These are phyloP conservation scores for Phytophthora chlamydospora DNA, from an alignment of 352 stramenopile genomes.

Conservation along the genomic window DNA sequence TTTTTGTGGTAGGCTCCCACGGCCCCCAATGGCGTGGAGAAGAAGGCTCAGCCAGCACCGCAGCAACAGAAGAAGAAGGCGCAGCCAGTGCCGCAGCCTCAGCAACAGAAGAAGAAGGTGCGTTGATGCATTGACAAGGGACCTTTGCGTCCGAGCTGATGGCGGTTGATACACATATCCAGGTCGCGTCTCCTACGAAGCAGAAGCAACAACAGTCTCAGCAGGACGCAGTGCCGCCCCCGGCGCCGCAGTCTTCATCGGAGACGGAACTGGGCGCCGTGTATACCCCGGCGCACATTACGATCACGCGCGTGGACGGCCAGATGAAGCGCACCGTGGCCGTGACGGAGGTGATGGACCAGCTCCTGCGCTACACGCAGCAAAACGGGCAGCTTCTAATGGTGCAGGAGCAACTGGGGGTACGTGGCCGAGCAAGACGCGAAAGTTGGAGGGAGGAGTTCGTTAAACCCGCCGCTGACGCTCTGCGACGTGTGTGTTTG, in stretches of 20 bases:
- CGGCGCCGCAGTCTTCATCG: slow-evolving; percentile 27
- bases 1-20: slow-evolving; percentile 4
- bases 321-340: slow-evolving; percentile 78
- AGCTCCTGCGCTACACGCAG: slow-evolving; percentile 71
- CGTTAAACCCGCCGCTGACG: slow-evolving; percentile 12
- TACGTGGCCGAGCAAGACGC: slow-evolving; percentile 28
- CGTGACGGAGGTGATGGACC: slow-evolving; percentile 83
- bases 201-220: slow-evolving; percentile 21
- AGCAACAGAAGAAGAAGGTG: slow-evolving; percentile 33
- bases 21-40: slow-evolving; percentile 18
- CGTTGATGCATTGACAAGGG: background rate
- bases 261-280: slow-evolving; percentile 55
- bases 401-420: slow-evolving; percentile 70
- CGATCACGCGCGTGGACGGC: slow-evolving; percentile 71
- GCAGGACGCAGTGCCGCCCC: slow-evolving; percentile 8
- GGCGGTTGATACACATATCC: slow-evolving; percentile 11
- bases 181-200: slow-evolving; percentile 25
- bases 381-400: slow-evolving; percentile 68
- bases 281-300: slow-evolving; percentile 75
- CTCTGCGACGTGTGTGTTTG: slow-evolving; percentile 8
- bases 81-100: slow-evolving; percentile 5
- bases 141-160: slow-evolving; percentile 10
- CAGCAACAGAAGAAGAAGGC: slow-evolving; percentile 7
- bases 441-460: background rate
- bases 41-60: slow-evolving; percentile 8